These are phyloP conservation scores for Sanghuangporus sanghuang DNA, from an alignment of 1,284 basidiomycete species.

Conservation along the genomic window DNA sequence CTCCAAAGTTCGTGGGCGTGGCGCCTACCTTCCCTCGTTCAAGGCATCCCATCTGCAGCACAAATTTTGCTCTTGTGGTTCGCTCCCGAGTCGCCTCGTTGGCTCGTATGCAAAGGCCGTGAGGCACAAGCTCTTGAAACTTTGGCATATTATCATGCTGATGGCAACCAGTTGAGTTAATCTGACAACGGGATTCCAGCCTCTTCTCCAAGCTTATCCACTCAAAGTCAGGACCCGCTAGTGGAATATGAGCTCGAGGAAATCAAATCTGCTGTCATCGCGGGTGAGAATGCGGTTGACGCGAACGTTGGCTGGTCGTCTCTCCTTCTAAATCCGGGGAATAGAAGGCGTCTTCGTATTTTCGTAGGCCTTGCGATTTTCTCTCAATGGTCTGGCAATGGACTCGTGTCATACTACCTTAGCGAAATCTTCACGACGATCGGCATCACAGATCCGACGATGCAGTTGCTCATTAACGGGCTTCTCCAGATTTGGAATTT, in stretches of 20 bases:
- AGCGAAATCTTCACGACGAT: slow-evolving; percentile 65
- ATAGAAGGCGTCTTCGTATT: slow-evolving; percentile 62
- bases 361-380: slow-evolving; percentile 67
- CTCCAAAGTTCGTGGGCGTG: slow-evolving; percentile 65
- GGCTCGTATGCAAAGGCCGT: slow-evolving; percentile 58
- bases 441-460: slow-evolving; percentile 58
- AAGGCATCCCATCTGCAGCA: slow-evolving; percentile 55
- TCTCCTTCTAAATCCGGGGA: slow-evolving; percentile 53
- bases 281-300: slow-evolving; percentile 47
- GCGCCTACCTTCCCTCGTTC: slow-evolving; percentile 67
- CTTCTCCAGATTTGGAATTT: slow-evolving; percentile 73
- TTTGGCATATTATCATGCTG: slow-evolving; percentile 70
- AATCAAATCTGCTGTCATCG: slow-evolving; percentile 63
- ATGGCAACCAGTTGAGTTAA: slow-evolving; percentile 48
- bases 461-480: slow-evolving; percentile 42
- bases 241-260: slow-evolving; percentile 70
- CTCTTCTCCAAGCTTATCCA: not conserved
- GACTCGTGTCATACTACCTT: slow-evolving; percentile 71
- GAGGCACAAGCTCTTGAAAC: slow-evolving; percentile 53
- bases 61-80: slow-evolving; percentile 58
- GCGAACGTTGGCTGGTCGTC: slow-evolving; percentile 56
- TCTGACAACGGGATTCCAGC: not conserved
- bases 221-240: slow-evolving; percentile 53
- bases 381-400: slow-evolving; percentile 42
- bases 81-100: slow-evolving; percentile 69